Evolutionary conservation across 352 stramenopile genomes (phyloP), one percentile per base, ranked within the genome.

Genomic region (Phytophthora chlamydospora): DNA sequence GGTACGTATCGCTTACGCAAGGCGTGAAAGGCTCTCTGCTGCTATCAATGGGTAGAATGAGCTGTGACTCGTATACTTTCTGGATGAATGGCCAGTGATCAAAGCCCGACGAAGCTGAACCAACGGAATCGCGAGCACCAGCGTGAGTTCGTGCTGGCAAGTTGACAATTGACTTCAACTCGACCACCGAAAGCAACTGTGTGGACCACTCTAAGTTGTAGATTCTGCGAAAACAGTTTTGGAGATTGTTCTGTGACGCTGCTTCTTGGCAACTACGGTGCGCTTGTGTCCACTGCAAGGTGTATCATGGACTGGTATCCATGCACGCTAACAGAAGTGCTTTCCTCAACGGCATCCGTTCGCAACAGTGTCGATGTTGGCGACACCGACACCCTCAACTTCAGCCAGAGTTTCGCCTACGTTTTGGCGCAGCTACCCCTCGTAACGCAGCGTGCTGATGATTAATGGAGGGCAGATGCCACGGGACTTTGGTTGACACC

Each of bases 281-380:
- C 9, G 35, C 7, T 24, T 16, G 2, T 51, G 1, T 16, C 32
- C 9, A 43, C n/a, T 10, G 44, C 40, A 8, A 36, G 58, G 9
- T 50, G 53, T 9, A 56, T 87, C 27, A 71, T 83, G 46, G 78
- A 75, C 14, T 88, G 78, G 75, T 88, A 76, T 60, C 36, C 62
- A 8, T 88, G 78, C 55, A 57, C 59, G 2, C 44, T 65, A 31
- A 80, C 73, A 3, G 33, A 63, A 13, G 40, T 31, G 24, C 24
- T 32, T 54, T 27, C 10, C 33, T 66, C 27, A 51, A 56, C 32
- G 16, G 27, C 45, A 50, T 69, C n/a, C 34, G 34, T 17, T 83
- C 86, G 79, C 52, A 62, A 47, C 17, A 78, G 65, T 40, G 21
- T 24, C 3, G 21, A 24, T 24, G 21, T 24, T 24, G 21, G 21